Evolutionary conservation across 768 basidiomycete species (phyloP).

Genomic region (Tulasnella sp.): DNA sequence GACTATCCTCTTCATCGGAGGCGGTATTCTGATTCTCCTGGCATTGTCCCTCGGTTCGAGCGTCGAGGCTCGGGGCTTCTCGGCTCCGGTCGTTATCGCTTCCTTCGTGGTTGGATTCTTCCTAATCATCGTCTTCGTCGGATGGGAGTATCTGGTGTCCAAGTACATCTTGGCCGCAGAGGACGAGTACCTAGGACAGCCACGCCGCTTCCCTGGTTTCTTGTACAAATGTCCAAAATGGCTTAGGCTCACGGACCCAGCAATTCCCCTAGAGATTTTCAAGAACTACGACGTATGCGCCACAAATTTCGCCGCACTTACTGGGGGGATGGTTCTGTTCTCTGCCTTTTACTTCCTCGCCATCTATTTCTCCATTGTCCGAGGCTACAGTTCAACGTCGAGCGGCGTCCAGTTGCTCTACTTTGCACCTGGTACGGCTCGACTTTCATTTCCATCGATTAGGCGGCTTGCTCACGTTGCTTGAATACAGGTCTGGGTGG

Average conservation of each 20-base stretch:
- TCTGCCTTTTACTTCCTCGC: constrained; percentile 59
- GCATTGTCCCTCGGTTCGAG: constrained; percentile 57
- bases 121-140: constrained; percentile 47
- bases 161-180: constrained; percentile 29
- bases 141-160: constrained; percentile 53
- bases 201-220: not conserved
- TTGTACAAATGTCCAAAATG: constrained; percentile 32
- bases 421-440: constrained; percentile 55
- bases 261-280: constrained; percentile 56
- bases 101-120: constrained; percentile 53
- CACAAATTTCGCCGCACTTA: constrained; percentile 47
- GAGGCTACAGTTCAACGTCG: constrained; percentile 46
- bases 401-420: constrained; percentile 56
- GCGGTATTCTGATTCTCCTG: constrained; percentile 54
- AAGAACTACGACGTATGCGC: constrained; percentile 50
- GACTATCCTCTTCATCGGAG: constrained; percentile 50
- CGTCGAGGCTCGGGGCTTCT: constrained; percentile 47
- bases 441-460: not conserved
- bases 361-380: constrained; percentile 54
- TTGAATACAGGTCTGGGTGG: constrained; percentile 42
- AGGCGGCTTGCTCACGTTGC: not conserved
- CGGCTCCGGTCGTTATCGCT: constrained; percentile 50
- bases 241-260: constrained; percentile 45
- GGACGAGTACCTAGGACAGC: constrained; percentile 12
- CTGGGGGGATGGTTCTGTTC: constrained; percentile 53